A percentile compares a stretch with the other conserved stretches of the same genome.
Conservation (phyloP, 1,284 basidiomycete species). For the Clitocybe nebularis region DNA sequence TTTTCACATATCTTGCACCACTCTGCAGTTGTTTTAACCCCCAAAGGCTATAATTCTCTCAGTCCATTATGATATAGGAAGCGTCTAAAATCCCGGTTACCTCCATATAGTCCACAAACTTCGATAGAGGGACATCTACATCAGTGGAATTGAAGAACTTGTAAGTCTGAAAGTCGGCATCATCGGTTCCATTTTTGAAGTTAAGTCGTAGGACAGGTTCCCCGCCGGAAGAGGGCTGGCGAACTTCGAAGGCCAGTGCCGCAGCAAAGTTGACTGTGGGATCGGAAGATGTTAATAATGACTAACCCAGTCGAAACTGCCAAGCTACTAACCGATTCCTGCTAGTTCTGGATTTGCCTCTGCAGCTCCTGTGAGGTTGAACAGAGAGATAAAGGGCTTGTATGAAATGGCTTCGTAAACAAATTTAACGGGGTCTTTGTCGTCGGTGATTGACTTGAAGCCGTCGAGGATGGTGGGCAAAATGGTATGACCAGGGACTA, state of each 20-base stretch:
- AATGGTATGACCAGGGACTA: conserved; percentile 71
- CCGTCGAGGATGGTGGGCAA: conserved; percentile 59
- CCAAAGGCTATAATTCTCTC: conserved; percentile 32
- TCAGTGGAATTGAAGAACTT: conserved; percentile 56
- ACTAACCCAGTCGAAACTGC: background rate
- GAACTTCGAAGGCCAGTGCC: conserved; percentile 68
- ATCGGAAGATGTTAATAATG: no score
- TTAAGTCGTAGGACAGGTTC: conserved; percentile 63
- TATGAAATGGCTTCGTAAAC: conserved; percentile 67
- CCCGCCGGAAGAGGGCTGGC: conserved; percentile 42
- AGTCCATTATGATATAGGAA: background rate
- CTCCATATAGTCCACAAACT: conserved; percentile 50
- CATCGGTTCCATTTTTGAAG: conserved; percentile 75
- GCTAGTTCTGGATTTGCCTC: conserved; percentile 50
- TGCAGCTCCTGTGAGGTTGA: conserved; percentile 69
- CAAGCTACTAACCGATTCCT: conserved; percentile 51
- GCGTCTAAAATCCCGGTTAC: conserved; percentile 26
- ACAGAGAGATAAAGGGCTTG: conserved; percentile 81
- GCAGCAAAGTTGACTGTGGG: conserved; percentile 72
- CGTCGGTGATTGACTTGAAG: conserved; percentile 56
- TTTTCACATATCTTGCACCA: conserved; percentile 64
- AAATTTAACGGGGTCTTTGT: conserved; percentile 60
- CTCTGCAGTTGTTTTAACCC: conserved; percentile 49
- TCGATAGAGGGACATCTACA: conserved; percentile 49
- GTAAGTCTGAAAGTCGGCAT: conserved; percentile 49